phyloP scores from a whole-genome alignment of 257 asterid species.

The Scutellaria barbata region DNA sequence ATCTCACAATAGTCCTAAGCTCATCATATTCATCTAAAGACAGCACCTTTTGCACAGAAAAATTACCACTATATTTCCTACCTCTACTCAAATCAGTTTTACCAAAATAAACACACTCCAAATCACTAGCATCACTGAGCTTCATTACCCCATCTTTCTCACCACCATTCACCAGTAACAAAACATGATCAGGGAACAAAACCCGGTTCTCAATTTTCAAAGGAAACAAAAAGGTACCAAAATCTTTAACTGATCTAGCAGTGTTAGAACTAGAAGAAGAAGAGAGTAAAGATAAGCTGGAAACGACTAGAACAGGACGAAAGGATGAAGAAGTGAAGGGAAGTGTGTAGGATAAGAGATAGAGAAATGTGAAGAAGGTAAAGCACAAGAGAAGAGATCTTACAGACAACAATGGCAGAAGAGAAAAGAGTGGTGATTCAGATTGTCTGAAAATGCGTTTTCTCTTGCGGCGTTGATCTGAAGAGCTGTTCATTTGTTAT shows the following conservation, averaged over 20 bases:
- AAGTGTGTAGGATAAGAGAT: conserved; percentile 46
- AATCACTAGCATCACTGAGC: conserved; percentile 31
- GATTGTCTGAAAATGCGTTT: conserved; percentile 63
- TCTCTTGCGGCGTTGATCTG: conserved; percentile 84
- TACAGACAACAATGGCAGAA: conserved; percentile 53
- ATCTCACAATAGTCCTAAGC: conserved; percentile 63
- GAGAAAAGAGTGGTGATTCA: conserved; percentile 32
- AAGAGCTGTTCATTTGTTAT: conserved; percentile 57
- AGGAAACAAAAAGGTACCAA: conserved; percentile 40
- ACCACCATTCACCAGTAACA: conserved; percentile 51
- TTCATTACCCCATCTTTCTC: conserved; percentile 38
- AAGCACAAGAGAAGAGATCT: conserved; percentile 66
- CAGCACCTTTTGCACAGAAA: conserved; percentile 46
- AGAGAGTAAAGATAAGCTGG: conserved; percentile 64
- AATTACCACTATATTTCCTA: conserved; percentile 25
- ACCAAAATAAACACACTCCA: conserved; percentile 67
- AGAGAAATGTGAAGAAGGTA: conserved; percentile 56
- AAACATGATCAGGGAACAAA: conserved; percentile 80
- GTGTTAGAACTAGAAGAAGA: conserved; percentile 52
- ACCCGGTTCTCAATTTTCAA: conserved; percentile 67
- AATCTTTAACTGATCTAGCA: conserved; percentile 49
- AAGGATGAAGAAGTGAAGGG: conserved; percentile 62
- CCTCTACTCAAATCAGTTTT: conserved; percentile 16
- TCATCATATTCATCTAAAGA: conserved; percentile 78
- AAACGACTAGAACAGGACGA: conserved; percentile 70